A percentile compares a stretch with the other conserved stretches of the same genome.
Evolutionary conservation across 2,329 filamentous ascomycete species (phyloP).

Genomic region (Aureobasidium zeae): DNA sequence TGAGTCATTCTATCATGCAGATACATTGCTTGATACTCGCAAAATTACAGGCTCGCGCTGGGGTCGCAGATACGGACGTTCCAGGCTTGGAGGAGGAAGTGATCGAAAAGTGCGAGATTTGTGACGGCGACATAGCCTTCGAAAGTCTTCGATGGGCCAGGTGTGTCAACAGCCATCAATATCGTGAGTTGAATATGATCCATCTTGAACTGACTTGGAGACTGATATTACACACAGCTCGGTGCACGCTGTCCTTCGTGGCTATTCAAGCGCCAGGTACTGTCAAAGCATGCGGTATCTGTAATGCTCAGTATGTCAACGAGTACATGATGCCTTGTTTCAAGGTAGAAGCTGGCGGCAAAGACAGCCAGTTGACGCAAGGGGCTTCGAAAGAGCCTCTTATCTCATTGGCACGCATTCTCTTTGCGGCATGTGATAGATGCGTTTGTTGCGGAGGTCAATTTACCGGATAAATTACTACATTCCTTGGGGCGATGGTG

Average conservation of each 20-base stretch:
- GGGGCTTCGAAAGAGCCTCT: slow-evolving; percentile 18
- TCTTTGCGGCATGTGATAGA: slow-evolving; percentile 29
- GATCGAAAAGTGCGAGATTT: slow-evolving; percentile 45
- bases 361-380: slow-evolving; percentile 16
- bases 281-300: slow-evolving; percentile 47
- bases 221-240: slow-evolving; percentile 27
- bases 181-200: slow-evolving; percentile 29
- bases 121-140: slow-evolving; percentile 39
- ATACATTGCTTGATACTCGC: slow-evolving; percentile 16
- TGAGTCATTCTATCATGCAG: slow-evolving; percentile 17
- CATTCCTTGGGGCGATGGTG: slow-evolving; percentile 11
- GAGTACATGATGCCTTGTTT: slow-evolving; percentile 29
- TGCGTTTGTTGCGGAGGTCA: slow-evolving; percentile 33
- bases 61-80: slow-evolving; percentile 3
- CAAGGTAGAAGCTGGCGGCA: neutral
- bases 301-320: slow-evolving; percentile 40
- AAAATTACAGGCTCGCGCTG: slow-evolving; percentile 12
- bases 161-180: slow-evolving; percentile 45
- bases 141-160: slow-evolving; percentile 38
- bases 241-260: slow-evolving; percentile 47
- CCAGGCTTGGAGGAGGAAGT: slow-evolving; percentile 8
- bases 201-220: no score
- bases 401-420: slow-evolving; percentile 24
- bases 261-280: slow-evolving; percentile 46
- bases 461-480: slow-evolving; percentile 24